Percentiles rank a stretch among this genome's conserved stretches.
These are phyloP conservation scores for Raffaelea arxii DNA, from an alignment of 2,329 filamentous ascomycete species.

Conservation along the genomic window DNA sequence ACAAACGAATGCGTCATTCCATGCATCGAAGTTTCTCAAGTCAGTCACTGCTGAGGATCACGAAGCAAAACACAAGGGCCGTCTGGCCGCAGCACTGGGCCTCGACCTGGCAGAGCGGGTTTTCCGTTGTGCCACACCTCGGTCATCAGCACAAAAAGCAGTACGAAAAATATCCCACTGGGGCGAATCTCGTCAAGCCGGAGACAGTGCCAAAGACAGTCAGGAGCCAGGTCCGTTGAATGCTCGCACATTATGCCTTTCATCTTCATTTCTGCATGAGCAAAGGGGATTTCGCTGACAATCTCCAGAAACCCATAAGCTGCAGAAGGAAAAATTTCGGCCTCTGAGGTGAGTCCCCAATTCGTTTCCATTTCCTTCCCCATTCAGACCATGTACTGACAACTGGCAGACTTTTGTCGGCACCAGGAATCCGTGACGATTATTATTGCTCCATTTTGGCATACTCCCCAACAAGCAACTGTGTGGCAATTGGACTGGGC, in stretches of 20 bases:
- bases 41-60: constrained; percentile 37
- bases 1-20: constrained; percentile 63
- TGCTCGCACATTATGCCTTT: too few species aligned
- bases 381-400: too few species aligned
- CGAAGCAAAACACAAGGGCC: constrained; percentile 61
- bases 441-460: constrained; percentile 91
- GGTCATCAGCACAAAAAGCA: too few species aligned
- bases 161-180: too few species aligned
- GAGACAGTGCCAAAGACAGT: too few species aligned
- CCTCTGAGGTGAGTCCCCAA: neutral
- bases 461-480: constrained; percentile 65
- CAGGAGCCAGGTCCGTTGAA: too few species aligned
- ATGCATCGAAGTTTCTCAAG: constrained; percentile 39
- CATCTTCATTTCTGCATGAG: too few species aligned
- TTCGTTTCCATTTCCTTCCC: neutral
- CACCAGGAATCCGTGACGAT: constrained; percentile 81
- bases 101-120: constrained; percentile 61
- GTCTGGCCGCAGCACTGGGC: constrained; percentile 72
- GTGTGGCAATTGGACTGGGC: constrained; percentile 74
- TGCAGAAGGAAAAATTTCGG: too few species aligned
- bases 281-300: too few species aligned
- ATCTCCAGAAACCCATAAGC: too few species aligned
- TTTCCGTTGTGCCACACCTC: constrained; percentile 25
- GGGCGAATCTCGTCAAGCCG: too few species aligned
- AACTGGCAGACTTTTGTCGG: constrained; percentile 81